Evolutionary conservation across 331 rosid genomes (phyloP).

Genomic region (Quercus phellos): DNA sequence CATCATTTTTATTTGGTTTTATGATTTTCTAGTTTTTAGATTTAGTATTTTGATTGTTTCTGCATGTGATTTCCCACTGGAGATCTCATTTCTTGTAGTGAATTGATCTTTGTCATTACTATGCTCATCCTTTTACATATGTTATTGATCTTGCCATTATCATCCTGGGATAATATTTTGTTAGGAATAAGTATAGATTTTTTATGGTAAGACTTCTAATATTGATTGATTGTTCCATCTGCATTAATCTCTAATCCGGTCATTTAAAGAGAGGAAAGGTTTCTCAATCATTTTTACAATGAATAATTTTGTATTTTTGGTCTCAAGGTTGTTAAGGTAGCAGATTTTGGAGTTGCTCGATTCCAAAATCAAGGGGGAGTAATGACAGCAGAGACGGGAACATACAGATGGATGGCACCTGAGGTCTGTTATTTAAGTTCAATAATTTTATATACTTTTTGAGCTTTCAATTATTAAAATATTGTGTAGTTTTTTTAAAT

Average conservation of each 20-base stretch:
- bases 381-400: conserved; percentile 99
- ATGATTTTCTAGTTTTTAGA: neutral
- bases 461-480: conserved; percentile 1
- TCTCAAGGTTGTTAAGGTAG: conserved; percentile 88
- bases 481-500: neutral
- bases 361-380: conserved; percentile 85
- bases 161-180: neutral
- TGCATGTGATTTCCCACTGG: neutral
- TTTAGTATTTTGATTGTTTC: neutral
- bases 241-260: neutral
- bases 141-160: neutral
- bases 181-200: neutral
- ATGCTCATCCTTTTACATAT: neutral
- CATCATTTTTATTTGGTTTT: neutral
- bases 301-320: neutral
- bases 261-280: neutral
- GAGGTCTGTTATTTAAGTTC: conserved; percentile 57
- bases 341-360: conserved; percentile 98
- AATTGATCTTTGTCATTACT: neutral
- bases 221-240: neutral
- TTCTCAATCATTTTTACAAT: neutral
- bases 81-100: neutral
- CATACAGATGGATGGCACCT: conserved; percentile 99
- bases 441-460: neutral
- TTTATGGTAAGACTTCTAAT: neutral